Conservation (phyloP, 2,329 filamentous ascomycete species). For the Verticillium isaacii region DNA sequence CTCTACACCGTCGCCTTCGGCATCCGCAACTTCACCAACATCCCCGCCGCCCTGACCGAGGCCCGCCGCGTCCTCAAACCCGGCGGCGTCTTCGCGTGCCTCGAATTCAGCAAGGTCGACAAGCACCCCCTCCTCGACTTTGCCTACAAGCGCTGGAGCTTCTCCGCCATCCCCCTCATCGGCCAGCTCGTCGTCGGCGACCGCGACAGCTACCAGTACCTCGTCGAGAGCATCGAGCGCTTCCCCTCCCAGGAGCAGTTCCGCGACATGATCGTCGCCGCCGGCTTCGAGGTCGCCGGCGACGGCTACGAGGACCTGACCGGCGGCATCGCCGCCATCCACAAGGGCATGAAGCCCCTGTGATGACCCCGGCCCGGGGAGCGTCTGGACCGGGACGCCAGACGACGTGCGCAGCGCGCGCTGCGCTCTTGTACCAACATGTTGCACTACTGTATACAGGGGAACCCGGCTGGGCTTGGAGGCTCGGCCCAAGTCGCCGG, state of each 20-base stretch:
- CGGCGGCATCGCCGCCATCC: constrained; percentile 88
- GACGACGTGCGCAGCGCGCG: background rate
- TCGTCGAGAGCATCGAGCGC: constrained; percentile 94
- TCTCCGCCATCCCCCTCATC: constrained; percentile 88
- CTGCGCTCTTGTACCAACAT: background rate
- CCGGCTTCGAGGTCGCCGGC: constrained; percentile 81
- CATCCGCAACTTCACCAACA: constrained; percentile 95
- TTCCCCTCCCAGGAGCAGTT: constrained; percentile 88
- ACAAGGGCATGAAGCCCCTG: constrained; percentile 87
- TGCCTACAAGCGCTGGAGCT: constrained; percentile 93
- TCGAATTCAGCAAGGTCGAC: constrained; percentile 87
- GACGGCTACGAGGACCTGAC: constrained; percentile 86
- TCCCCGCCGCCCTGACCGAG: constrained; percentile 75
- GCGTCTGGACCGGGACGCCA: background rate
- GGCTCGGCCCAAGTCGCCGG: background rate
- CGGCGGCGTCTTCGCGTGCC: constrained; percentile 90
- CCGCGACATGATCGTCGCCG: constrained; percentile 73
- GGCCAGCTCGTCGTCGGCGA: constrained; percentile 93
- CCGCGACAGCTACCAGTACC: constrained; percentile 93
- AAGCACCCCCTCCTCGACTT: constrained; percentile 73
- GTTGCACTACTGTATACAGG: background rate
- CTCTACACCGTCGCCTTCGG: constrained; percentile 97
- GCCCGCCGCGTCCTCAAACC: constrained; percentile 88
- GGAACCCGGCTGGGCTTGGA: background rate
- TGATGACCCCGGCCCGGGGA: constrained; percentile 10